Evolutionary conservation across 2,329 filamentous ascomycete genomes (phyloP), one percentile per base, ranked within the genome.

Genomic region (Alternaria brassicicola): DNA sequence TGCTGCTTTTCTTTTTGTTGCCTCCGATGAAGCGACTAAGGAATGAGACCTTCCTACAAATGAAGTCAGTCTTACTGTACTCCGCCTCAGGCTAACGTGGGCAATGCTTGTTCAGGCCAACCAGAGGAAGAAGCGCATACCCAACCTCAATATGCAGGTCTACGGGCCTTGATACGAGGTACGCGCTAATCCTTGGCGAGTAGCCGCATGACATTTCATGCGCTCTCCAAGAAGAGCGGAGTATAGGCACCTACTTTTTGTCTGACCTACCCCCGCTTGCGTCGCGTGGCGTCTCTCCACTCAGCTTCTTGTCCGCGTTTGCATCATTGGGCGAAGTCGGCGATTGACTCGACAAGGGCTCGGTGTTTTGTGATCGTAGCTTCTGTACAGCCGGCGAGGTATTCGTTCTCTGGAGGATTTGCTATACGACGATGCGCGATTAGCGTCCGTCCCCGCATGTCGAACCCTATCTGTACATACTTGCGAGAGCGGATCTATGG

Each of bases 1-100:
- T 80, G 15, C 71, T 86, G n/a, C 71, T 86, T 73, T 90, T 92
- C 78, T 90, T 96, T 80, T 92, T 93, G 59, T 84, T 85, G 58
- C 83, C 84, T 33, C 88, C 86, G 69, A 91, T 90, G 76, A 98
- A 88, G 53, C 93, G 90, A 76, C 92, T 96, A 26, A 99, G 85
- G 74, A 99, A 97, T 13, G 93, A 97, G 17, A 90, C 87, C 80
- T 97, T 97, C 78, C 90, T 96, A 70, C 45, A 43, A 26, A 39
- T 10, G 48, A 55, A 51, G 61, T 69, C 52, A 70, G 57, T 45
- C 52, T 60, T 60, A 59, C 62, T 35, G 65, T 58, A 54, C 59
- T 57, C 54, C 62, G 68, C 65, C 68, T 55, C 58, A 46, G 17
- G 25, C 57, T 58, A 53, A 63, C 62, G 62, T 53, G 83, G 83